These are phyloP conservation scores for Thermothelomyces thermophilus DNA, from an alignment of 2,329 filamentous ascomycete species.

Conservation along the genomic window DNA sequence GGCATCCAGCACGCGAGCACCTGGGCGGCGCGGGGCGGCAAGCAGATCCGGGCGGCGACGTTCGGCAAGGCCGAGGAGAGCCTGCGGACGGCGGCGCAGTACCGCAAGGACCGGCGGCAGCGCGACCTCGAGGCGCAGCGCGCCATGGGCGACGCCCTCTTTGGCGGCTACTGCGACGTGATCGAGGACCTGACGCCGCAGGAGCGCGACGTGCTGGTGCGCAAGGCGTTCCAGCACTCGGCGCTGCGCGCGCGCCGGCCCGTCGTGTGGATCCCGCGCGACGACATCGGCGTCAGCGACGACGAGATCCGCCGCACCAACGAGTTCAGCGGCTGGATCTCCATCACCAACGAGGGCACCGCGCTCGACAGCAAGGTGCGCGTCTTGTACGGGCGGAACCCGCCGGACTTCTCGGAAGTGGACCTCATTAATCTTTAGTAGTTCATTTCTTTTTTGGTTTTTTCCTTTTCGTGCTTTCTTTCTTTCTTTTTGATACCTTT, in stretches of 20 bases:
- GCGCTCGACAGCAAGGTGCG: slow-evolving; percentile 76
- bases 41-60: slow-evolving; percentile 42
- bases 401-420: slow-evolving; percentile 83
- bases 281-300: slow-evolving; percentile 83
- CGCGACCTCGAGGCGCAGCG: slow-evolving; percentile 66
- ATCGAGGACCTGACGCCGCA: slow-evolving; percentile 89
- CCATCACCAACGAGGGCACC: slow-evolving; percentile 91
- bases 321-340: slow-evolving; percentile 70
- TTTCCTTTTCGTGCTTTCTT: too few species aligned
- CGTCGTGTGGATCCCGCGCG: slow-evolving; percentile 87
- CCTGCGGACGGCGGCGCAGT: slow-evolving; percentile 40
- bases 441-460: background rate
- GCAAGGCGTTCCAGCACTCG: slow-evolving; percentile 83
- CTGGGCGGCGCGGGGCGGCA: slow-evolving; percentile 44
- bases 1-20: slow-evolving; percentile 42
- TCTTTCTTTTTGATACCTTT: too few species aligned
- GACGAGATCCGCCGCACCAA: slow-evolving; percentile 80
- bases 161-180: slow-evolving; percentile 82
- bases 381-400: slow-evolving; percentile 77
- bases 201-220: slow-evolving; percentile 77
- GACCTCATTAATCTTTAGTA: slow-evolving; percentile 71
- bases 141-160: slow-evolving; percentile 72
- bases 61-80: slow-evolving; percentile 36
- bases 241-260: slow-evolving; percentile 79
- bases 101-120: slow-evolving; percentile 42